These are phyloP conservation scores for Phytophthora litchii DNA, from an alignment of 352 stramenopile genomes.

Conservation along the genomic window DNA sequence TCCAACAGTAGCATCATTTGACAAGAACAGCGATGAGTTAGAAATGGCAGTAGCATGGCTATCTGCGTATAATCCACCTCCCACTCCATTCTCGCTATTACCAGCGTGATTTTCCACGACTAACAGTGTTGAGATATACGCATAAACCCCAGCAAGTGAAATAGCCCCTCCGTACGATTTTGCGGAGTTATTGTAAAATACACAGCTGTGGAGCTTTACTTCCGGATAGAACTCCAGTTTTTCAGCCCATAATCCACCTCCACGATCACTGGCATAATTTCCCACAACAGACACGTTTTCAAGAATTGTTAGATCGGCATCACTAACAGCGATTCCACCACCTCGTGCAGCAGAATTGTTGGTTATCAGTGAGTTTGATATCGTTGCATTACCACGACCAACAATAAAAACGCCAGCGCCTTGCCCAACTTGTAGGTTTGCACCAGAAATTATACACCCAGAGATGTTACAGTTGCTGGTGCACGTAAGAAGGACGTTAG, in stretches of 20 bases:
- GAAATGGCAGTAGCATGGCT: slow-evolving; percentile 5
- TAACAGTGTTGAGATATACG: slow-evolving; percentile 20
- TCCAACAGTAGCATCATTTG: slow-evolving; percentile 38
- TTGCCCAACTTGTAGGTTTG: slow-evolving; percentile 18
- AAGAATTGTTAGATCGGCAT: slow-evolving; percentile 16
- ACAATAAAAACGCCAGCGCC: slow-evolving; percentile 43
- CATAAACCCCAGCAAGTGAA: slow-evolving; percentile 14
- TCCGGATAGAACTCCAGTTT: slow-evolving; percentile 5
- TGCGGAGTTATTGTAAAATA: slow-evolving; percentile 60
- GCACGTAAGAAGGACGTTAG: slow-evolving; percentile 41
- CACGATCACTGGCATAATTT: slow-evolving; percentile 32
- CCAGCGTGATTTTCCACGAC: slow-evolving; percentile 44
- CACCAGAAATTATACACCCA: slow-evolving; percentile 28
- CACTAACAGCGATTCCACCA: slow-evolving; percentile 39
- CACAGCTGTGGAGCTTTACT: slow-evolving; percentile 11
- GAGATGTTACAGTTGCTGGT: slow-evolving; percentile 26
- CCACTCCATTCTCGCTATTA: slow-evolving; percentile 23
- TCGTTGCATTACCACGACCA: slow-evolving; percentile 21
- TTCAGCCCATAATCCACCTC: slow-evolving; percentile 33
- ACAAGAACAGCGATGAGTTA: slow-evolving; percentile 39
- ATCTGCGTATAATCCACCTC: slow-evolving; percentile 34
- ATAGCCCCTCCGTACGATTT: slow-evolving; percentile 31
- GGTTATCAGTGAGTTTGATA: slow-evolving; percentile 26
- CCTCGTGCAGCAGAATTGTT: slow-evolving; percentile 40
- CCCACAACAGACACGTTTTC: slow-evolving; percentile 25